phyloP scores from a whole-genome alignment of 331 rosid genomes.

The Arachis monticola region DNA sequence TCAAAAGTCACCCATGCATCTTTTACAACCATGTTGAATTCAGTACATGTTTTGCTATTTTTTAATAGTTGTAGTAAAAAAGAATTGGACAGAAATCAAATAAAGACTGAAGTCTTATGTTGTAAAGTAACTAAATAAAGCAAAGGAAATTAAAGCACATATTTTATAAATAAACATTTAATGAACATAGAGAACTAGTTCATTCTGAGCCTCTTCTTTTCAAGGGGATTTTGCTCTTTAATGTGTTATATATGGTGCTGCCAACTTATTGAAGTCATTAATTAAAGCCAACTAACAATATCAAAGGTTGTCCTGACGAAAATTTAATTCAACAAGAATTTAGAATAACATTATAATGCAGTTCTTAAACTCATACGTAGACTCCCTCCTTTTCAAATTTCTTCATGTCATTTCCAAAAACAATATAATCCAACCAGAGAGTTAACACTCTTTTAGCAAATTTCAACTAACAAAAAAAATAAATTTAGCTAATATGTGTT shows the following conservation, averaged over 20 bases:
- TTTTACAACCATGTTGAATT: conserved; percentile 38
- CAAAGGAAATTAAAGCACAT: conserved; percentile 27
- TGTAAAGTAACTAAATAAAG: conserved; percentile 22
- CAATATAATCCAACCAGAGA: too few relatives aligned
- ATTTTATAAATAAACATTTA: conserved; percentile 28
- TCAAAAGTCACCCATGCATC: conserved; percentile 40
- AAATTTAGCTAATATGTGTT: too few relatives aligned
- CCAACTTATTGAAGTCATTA: conserved; percentile 27
- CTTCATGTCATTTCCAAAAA: too few relatives aligned
- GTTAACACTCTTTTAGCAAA: too few relatives aligned
- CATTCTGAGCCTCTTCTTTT: conserved; percentile 10
- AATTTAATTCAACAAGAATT: not conserved
- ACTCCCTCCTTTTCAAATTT: too few relatives aligned
- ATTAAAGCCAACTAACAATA: conserved; percentile 23
- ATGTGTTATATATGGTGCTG: not conserved
- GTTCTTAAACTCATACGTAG: not conserved
- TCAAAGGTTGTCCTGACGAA: conserved; percentile 1
- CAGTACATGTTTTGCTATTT: conserved; percentile 21
- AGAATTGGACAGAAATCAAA: conserved; percentile 16
- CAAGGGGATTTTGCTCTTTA: conserved; percentile 23
- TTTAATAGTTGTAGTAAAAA: conserved; percentile 20
- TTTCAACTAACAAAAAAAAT: too few relatives aligned
- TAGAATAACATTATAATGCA: not conserved
- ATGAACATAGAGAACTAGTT: conserved; percentile 15
- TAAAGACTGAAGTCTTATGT: conserved; percentile 27